Evolutionary conservation across 2,329 filamentous ascomycete species (phyloP).

Genomic region (Zasmidium cellare): DNA sequence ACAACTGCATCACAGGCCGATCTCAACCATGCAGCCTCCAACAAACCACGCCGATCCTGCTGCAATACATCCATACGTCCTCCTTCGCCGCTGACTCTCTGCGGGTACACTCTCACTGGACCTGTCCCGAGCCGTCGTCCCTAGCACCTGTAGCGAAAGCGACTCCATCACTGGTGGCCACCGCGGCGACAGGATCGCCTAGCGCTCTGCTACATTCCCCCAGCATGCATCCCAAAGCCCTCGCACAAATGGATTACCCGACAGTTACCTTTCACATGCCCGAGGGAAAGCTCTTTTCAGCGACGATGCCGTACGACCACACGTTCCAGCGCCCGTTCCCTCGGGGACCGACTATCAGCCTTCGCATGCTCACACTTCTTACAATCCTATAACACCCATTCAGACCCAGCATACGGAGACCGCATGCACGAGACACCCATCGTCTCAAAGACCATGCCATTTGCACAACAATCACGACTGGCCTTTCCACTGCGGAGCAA

Average conservation of each 20-base stretch:
- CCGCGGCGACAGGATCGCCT: slow-evolving; percentile 2
- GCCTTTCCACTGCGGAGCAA: background rate
- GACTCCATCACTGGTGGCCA: background rate
- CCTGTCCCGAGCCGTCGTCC: no score
- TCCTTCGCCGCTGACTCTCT: no score
- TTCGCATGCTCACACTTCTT: background rate
- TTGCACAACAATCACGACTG: background rate
- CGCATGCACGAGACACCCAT: no score
- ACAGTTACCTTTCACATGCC: background rate
- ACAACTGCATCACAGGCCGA: no score
- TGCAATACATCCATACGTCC: no score
- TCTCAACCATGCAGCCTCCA: no score
- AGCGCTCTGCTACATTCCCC: background rate
- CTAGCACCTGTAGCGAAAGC: background rate
- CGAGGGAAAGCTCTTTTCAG: background rate
- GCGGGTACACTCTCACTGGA: background rate
- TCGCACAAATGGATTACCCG: background rate
- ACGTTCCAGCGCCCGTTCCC: background rate
- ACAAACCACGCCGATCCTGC: no score
- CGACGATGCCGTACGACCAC: background rate
- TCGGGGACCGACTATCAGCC: background rate
- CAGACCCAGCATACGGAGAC: no score
- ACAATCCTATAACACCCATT: no score
- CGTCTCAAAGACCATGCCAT: no score
- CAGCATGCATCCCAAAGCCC: slow-evolving; percentile 1